Percentiles rank a stretch among this genome's conserved stretches.
These are phyloP conservation scores for Aphanomyces stellatus DNA, from an alignment of 352 stramenopile genomes.

Conservation along the genomic window DNA sequence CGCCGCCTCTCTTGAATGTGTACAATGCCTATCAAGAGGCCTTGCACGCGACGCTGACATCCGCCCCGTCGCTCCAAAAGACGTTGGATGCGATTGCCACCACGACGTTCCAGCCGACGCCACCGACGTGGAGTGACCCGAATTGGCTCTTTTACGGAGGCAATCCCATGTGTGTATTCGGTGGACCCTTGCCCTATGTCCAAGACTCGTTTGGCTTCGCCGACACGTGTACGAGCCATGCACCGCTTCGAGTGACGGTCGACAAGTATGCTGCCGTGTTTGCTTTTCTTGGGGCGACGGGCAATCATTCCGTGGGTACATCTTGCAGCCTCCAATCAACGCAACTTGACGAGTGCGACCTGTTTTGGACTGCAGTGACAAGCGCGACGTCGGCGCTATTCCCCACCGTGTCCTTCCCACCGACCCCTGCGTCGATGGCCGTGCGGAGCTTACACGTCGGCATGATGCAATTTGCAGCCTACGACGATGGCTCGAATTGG, in stretches of 20 bases:
- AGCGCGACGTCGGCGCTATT: too few species aligned
- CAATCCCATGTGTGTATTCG: not conserved
- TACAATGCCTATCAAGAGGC: not conserved
- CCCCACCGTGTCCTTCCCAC: too few species aligned
- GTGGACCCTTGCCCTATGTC: not conserved
- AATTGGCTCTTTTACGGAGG: not conserved
- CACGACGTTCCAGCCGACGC: not conserved
- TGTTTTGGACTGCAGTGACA: too few species aligned
- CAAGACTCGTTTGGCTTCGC: not conserved
- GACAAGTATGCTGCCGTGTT: not conserved
- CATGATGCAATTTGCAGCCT: not conserved
- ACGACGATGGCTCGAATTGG: not conserved
- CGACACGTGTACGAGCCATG: not conserved
- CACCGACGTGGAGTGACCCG: not conserved
- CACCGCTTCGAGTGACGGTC: not conserved
- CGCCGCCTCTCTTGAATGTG: not conserved
- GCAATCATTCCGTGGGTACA: too few species aligned
- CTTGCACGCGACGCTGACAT: not conserved
- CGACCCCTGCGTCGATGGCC: too few species aligned
- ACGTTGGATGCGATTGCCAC: not conserved
- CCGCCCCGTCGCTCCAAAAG: not conserved
- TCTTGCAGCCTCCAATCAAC: too few species aligned
- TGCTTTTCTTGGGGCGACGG: not conserved
- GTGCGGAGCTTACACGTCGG: not conserved
- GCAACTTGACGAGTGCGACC: too few species aligned